Percentiles rank a stretch among this genome's conserved stretches.
Conservation (phyloP, 495 filamentous ascomycete genomes). For the Pyrenula massariospora region DNA sequence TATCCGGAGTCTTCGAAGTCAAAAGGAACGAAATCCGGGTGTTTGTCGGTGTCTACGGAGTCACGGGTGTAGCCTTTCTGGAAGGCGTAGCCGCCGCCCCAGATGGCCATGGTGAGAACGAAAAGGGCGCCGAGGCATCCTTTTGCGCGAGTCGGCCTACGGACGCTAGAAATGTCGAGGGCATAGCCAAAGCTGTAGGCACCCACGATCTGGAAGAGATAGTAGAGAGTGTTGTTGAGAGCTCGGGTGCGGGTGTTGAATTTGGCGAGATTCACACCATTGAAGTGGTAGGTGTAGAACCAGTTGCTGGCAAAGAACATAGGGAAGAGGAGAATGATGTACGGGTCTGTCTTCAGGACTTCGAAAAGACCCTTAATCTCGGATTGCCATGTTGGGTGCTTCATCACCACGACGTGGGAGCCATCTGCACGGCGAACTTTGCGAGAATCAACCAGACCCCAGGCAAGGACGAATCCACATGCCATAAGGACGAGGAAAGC, state of each 20-base stretch:
- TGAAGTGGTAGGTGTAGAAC: slow-evolving; percentile 42
- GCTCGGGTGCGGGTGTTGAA: slow-evolving; percentile 77
- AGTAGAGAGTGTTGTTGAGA: slow-evolving; percentile 80
- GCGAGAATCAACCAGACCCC: slow-evolving; percentile 63
- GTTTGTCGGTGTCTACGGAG: slow-evolving; percentile 22
- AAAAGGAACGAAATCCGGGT: slow-evolving; percentile 20
- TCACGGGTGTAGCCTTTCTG: slow-evolving; percentile 53
- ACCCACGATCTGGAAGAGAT: slow-evolving; percentile 76
- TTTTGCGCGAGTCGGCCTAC: slow-evolving; percentile 67
- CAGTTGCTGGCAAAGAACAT: slow-evolving; percentile 56
- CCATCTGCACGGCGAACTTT: slow-evolving; percentile 72
- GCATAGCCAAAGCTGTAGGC: slow-evolving; percentile 67
- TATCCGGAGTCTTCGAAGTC: slow-evolving; percentile 61
- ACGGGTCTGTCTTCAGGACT: slow-evolving; percentile 58
- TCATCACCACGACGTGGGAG: slow-evolving; percentile 73
- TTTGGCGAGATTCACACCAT: slow-evolving; percentile 45
- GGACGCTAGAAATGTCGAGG: slow-evolving; percentile 52
- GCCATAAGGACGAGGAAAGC: slow-evolving; percentile 85
- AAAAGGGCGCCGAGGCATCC: slow-evolving; percentile 53
- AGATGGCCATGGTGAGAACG: slow-evolving; percentile 66
- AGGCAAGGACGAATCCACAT: slow-evolving; percentile 58
- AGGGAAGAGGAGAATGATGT: slow-evolving; percentile 76
- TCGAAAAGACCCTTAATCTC: slow-evolving; percentile 72
- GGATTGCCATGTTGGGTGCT: slow-evolving; percentile 69
- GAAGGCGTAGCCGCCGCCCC: slow-evolving; percentile 81